Base-by-base conservation (phyloP, 2,329 filamentous ascomycete genomes). In the Cucurbitaria berberidis region DNA sequence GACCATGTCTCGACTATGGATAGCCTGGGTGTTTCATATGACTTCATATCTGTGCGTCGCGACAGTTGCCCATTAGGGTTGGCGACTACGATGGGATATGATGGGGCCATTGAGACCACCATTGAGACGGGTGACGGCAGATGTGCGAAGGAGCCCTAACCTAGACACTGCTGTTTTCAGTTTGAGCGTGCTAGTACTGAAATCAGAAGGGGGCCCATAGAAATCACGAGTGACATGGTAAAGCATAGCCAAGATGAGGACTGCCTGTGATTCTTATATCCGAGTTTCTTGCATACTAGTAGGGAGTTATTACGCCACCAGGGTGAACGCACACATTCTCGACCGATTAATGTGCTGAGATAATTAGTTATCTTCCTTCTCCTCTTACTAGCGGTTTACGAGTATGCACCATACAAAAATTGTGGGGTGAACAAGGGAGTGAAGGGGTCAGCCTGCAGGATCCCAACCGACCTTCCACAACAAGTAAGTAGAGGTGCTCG, bases 1-100 rank as follows among this genome's bases (percentile, higher is more conserved):
- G 36, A 41, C 36, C 45, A 48, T 7, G 27, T 48, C 10, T 48
- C 36, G 27, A 41, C 36, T 6, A 48, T 41, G 27, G 45, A 48
- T 27, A 48, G 19, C 10, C 6, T 41, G n/a, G 36, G 36, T 4
- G 36, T 16, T 16, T 32, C 27, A 8, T 22, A 18, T 32, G 18
- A 26, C 27, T 32, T 48, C 29, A 26, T 9, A 10, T 3, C 24
- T 16, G 45, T 13, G 16, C 26, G 45, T 27, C 10, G 10, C 10
- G 26, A 27, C 10, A 10, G 26, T 10, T 27, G 26, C 10, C 26
- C 26, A 27, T 27, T 27, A 5, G 5, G 26, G 5, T 27, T 27
- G 26, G 26, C 26, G 26, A 27, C 26, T 27, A 10, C 26, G 10
- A 6, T 27, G 26, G 26, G 10, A 27, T 27, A 27, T 27, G 26